Conservation (phyloP, 495 filamentous ascomycete species). For the Neurospora terricola region DNA sequence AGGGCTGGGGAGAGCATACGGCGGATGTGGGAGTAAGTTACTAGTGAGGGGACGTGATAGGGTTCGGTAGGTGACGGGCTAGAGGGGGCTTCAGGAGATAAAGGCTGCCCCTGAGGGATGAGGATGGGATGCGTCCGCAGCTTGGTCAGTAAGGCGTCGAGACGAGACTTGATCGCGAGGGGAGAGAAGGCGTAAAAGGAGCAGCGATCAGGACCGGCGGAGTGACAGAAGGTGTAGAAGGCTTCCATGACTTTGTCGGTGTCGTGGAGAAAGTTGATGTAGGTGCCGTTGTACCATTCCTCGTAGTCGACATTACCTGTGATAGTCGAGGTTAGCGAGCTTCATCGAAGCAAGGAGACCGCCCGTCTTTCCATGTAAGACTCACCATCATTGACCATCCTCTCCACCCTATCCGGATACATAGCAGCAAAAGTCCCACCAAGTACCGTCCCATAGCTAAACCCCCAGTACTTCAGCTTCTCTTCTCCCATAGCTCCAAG, state of each 20-base stretch:
- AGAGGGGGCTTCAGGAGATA: background rate
- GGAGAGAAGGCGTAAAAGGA: constrained; percentile 35
- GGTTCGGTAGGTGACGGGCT: background rate
- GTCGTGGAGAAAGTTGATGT: constrained; percentile 41
- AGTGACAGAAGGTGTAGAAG: constrained; percentile 45
- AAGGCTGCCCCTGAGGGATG: constrained; percentile 12
- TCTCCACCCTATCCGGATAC: constrained; percentile 37
- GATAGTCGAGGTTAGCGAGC: background rate
- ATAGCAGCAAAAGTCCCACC: constrained; percentile 43
- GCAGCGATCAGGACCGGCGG: constrained; percentile 39
- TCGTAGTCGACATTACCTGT: constrained; percentile 36
- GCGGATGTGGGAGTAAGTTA: constrained; percentile 34
- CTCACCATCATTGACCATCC: constrained; percentile 40
- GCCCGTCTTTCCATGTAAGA: background rate
- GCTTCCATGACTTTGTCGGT: constrained; percentile 42
- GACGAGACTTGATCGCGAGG: constrained; percentile 27
- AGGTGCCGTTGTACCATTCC: constrained; percentile 37
- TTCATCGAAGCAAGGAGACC: background rate
- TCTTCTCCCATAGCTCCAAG: constrained; percentile 24
- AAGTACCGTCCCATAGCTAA: constrained; percentile 43
- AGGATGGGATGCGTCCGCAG: constrained; percentile 42
- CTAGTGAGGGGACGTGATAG: constrained; percentile 23
- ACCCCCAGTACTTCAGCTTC: constrained; percentile 45
- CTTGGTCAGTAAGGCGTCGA: constrained; percentile 28
- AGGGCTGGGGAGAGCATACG: constrained; percentile 36